phyloP scores from a whole-genome alignment of 768 basidiomycete genomes.

The Phaeotremella skinneri region DNA sequence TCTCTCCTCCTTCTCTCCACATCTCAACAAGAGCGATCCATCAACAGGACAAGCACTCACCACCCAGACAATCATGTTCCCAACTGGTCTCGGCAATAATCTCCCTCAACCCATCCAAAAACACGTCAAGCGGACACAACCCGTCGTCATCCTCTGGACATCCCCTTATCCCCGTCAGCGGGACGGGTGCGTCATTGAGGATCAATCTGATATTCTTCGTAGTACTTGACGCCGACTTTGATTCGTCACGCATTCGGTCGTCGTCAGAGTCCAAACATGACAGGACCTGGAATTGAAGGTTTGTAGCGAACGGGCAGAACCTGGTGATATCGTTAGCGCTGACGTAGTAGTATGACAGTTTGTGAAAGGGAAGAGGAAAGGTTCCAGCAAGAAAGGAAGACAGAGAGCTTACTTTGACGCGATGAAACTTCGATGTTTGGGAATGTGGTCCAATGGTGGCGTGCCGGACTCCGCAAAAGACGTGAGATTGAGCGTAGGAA shows the following conservation, averaged over 20 bases:
- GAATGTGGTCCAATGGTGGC: slow-evolving; percentile 50
- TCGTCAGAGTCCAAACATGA: slow-evolving; percentile 55
- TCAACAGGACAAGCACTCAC: too few relatives aligned
- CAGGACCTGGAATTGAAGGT: slow-evolving; percentile 64
- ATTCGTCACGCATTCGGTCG: not conserved
- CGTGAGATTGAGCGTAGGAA: slow-evolving; percentile 52
- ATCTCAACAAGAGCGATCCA: too few relatives aligned
- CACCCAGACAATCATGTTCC: slow-evolving; percentile 62
- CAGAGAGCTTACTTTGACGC: slow-evolving; percentile 57
- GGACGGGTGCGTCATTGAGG: slow-evolving; percentile 82
- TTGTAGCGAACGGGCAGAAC: slow-evolving; percentile 82
- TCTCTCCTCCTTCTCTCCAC: too few relatives aligned
- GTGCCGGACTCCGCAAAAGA: slow-evolving; percentile 46
- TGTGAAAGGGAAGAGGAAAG: not conserved
- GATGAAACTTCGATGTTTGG: slow-evolving; percentile 60
- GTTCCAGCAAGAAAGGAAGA: not conserved
- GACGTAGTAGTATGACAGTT: not conserved
- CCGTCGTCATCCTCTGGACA: slow-evolving; percentile 73
- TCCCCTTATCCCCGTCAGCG: slow-evolving; percentile 71
- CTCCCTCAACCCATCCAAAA: slow-evolving; percentile 67
- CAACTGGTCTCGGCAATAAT: slow-evolving; percentile 69
- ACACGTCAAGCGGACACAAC: slow-evolving; percentile 70
- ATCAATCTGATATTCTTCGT: slow-evolving; percentile 71
- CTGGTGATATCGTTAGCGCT: slow-evolving; percentile 16
- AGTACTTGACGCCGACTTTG: slow-evolving; percentile 41